phyloP scores from a whole-genome alignment of 805 yeast species.

The Komagataella ulmi region DNA sequence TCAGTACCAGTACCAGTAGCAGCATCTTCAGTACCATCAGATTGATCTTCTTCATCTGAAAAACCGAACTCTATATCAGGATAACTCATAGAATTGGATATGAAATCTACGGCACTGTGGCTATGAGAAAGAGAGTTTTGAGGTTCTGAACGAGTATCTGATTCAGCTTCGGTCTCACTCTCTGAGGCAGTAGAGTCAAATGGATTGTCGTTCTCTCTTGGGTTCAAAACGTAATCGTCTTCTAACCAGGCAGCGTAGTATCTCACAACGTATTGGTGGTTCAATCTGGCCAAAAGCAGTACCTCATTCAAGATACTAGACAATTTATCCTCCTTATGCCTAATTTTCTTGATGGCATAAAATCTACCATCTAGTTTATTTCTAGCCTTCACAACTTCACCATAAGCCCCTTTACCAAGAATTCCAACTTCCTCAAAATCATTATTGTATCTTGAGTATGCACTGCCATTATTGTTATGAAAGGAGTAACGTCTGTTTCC shows the following conservation, averaged over 20 bases:
- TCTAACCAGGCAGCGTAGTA: slow-evolving; percentile 98
- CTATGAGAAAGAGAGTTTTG: slow-evolving; percentile 11
- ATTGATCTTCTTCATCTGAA: slow-evolving; percentile 10
- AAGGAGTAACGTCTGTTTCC: not conserved
- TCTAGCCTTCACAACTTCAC: slow-evolving; percentile 96
- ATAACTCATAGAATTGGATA: slow-evolving; percentile 43
- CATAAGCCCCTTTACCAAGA: slow-evolving; percentile 91
- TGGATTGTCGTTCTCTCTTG: not conserved
- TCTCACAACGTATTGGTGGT: slow-evolving; percentile 91
- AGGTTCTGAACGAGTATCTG: not conserved
- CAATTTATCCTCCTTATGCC: slow-evolving; percentile 68
- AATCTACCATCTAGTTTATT: slow-evolving; percentile 88
- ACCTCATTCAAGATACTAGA: slow-evolving; percentile 83
- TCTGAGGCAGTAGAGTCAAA: slow-evolving; percentile 3
- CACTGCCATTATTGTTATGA: slow-evolving; percentile 7
- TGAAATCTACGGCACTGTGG: slow-evolving; percentile 44
- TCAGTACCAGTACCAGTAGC: slow-evolving; percentile 13
- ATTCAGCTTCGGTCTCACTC: not conserved
- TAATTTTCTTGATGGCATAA: slow-evolving; percentile 87
- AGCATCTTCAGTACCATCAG: slow-evolving; percentile 11
- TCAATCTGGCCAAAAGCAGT: slow-evolving; percentile 77
- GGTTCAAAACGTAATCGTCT: slow-evolving; percentile 30
- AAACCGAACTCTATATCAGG: slow-evolving; percentile 45
- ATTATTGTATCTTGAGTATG: slow-evolving; percentile 64
- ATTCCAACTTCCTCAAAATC: slow-evolving; percentile 93